Conservation (phyloP, 371 early-diverging fungal species). For the Chytridiales sp. region DNA sequence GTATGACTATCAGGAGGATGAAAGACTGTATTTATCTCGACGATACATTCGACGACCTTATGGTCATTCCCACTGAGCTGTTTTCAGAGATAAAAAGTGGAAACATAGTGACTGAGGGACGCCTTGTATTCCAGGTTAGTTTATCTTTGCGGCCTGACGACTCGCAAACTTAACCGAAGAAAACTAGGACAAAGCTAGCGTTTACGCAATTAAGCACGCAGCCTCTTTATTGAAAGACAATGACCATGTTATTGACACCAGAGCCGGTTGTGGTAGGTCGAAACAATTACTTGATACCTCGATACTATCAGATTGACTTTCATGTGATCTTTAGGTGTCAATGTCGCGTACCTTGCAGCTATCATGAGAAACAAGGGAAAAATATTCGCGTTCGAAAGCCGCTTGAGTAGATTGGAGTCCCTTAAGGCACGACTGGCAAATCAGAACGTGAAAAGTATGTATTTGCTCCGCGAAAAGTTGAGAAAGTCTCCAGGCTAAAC, state of each 20-base stretch:
- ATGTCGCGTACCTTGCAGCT: slow-evolving; percentile 88
- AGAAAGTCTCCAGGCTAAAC: slow-evolving; percentile 23
- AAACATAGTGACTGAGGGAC: slow-evolving; percentile 67
- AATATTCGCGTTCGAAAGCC: slow-evolving; percentile 92
- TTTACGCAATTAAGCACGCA: slow-evolving; percentile 37
- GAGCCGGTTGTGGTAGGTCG: slow-evolving; percentile 51
- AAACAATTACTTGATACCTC: not conserved
- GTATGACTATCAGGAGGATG: not conserved
- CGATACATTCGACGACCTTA: slow-evolving; percentile 72
- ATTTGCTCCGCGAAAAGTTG: not conserved
- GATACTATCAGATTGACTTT: not conserved
- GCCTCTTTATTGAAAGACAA: slow-evolving; percentile 19
- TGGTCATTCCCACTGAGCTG: slow-evolving; percentile 75
- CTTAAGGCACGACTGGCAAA: slow-evolving; percentile 70
- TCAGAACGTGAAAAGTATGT: slow-evolving; percentile 81
- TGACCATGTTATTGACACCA: slow-evolving; percentile 79
- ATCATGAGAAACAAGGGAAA: slow-evolving; percentile 83
- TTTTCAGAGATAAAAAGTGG: slow-evolving; percentile 80
- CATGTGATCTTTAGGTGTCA: slow-evolving; percentile 68
- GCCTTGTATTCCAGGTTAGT: slow-evolving; percentile 77
- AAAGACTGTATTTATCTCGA: slow-evolving; percentile 48
- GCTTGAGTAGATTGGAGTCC: slow-evolving; percentile 73
- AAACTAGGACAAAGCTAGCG: slow-evolving; percentile 80
- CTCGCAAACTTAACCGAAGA: not conserved
- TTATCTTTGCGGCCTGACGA: not conserved